A percentile compares a stretch with the other conserved stretches of the same genome.
phyloP scores from a whole-genome alignment of 2,329 filamentous ascomycete species.

The Microdochium trichocladiopsis region DNA sequence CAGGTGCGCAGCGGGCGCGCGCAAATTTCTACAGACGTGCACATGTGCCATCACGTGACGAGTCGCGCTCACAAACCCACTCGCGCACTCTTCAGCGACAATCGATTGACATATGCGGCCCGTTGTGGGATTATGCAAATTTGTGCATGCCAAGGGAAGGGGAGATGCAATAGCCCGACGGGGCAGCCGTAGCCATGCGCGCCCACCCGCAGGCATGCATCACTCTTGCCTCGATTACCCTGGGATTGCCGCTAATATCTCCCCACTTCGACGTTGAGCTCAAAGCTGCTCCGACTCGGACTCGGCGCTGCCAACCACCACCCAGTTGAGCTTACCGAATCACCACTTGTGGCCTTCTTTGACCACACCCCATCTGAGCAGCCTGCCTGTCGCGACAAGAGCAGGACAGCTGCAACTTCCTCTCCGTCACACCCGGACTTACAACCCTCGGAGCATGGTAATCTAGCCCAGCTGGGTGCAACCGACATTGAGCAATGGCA shows the following conservation, averaged over 20 bases:
- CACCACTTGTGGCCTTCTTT: not conserved
- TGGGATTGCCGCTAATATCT: not conserved
- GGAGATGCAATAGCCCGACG: no score
- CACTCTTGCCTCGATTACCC: not conserved
- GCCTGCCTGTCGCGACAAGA: not conserved
- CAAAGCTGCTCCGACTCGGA: not conserved
- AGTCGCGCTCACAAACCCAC: not conserved
- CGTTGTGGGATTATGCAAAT: not conserved
- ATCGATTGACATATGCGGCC: not conserved
- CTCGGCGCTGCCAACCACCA: not conserved
- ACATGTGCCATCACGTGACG: conserved; percentile 9
- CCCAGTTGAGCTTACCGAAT: not conserved
- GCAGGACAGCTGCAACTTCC: not conserved
- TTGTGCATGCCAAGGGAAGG: not conserved
- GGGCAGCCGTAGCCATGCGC: not conserved
- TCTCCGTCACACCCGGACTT: not conserved
- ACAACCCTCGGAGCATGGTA: not conserved
- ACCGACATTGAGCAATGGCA: not conserved
- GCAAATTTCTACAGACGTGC: conserved; percentile 7
- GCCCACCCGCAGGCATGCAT: not conserved
- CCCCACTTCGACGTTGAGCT: no score
- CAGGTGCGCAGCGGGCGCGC: conserved; percentile 6
- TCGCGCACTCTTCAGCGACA: no score
- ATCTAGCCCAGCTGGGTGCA: not conserved
- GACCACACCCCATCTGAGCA: not conserved